Evolutionary conservation across 371 early-diverging fungal genomes (phyloP).

Genomic region (Syncephalastrum monosporum): DNA sequence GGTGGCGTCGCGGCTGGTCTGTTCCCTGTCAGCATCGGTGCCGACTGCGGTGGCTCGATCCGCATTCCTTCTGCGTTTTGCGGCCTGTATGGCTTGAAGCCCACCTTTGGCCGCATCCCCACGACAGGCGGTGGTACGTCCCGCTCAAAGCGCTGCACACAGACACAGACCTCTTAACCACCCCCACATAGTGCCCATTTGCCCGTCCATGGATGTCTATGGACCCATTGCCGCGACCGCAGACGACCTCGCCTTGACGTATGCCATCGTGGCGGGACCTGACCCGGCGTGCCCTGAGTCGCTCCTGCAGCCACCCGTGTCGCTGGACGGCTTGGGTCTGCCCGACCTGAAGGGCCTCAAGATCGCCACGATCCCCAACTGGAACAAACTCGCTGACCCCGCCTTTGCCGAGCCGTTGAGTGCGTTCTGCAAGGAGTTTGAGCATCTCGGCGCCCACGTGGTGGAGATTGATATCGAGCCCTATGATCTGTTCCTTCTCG

Average conservation of each 20-base stretch:
- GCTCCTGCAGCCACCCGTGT: slow-evolving; percentile 20
- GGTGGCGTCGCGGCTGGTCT: slow-evolving; percentile 63
- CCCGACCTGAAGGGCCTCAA: slow-evolving; percentile 26
- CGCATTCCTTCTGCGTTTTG: slow-evolving; percentile 67
- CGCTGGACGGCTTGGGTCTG: slow-evolving; percentile 20
- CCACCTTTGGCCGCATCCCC: slow-evolving; percentile 67
- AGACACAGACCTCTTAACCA: no score
- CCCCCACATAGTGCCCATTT: slow-evolving; percentile 24
- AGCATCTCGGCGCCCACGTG: slow-evolving; percentile 56
- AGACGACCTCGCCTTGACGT: slow-evolving; percentile 59
- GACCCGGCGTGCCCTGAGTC: slow-evolving; percentile 32
- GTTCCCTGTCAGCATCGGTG: slow-evolving; percentile 68
- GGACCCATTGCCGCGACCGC: slow-evolving; percentile 68
- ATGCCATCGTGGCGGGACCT: slow-evolving; percentile 58
- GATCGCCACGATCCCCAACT: slow-evolving; percentile 26
- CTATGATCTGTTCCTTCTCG: slow-evolving; percentile 53
- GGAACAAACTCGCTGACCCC: slow-evolving; percentile 22
- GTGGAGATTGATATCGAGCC: slow-evolving; percentile 58
- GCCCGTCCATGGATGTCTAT: slow-evolving; percentile 48
- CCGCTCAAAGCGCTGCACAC: neutral
- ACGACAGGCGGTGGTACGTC: slow-evolving; percentile 43
- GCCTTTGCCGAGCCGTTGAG: slow-evolving; percentile 45
- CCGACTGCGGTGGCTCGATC: slow-evolving; percentile 78
- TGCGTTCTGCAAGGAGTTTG: slow-evolving; percentile 37
- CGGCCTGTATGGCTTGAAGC: slow-evolving; percentile 75